Evolutionary conservation across 345 rosid species (phyloP).

Genomic region (Eucalyptus rudis): DNA sequence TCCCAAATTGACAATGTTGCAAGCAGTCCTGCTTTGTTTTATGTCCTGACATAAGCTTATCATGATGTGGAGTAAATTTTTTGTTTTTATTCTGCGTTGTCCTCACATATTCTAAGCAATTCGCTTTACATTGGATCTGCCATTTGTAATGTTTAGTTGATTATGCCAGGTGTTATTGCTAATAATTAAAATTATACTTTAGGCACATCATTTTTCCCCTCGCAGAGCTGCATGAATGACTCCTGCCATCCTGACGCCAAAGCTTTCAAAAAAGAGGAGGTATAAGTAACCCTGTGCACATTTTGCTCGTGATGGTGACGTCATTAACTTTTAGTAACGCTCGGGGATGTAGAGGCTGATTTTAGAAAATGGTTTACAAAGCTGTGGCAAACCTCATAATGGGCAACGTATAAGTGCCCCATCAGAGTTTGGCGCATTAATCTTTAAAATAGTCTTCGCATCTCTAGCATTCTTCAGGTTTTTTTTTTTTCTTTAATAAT

Average conservation of each 20-base stretch:
- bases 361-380: not conserved
- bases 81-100: not conserved
- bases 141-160: not conserved
- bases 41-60: not conserved
- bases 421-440: not conserved
- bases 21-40: not conserved
- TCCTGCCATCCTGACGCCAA: slow-evolving; percentile 80
- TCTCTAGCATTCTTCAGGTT: not conserved
- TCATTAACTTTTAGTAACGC: not conserved
- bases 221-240: slow-evolving; percentile 86
- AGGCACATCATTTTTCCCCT: slow-evolving; percentile 85
- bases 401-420: not conserved
- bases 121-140: not conserved
- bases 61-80: not conserved
- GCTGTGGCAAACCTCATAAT: not conserved
- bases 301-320: not conserved
- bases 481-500: not conserved
- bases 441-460: not conserved
- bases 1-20: not conserved
- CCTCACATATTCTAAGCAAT: not conserved
- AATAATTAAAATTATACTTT: not conserved
- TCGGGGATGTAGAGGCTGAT: not conserved
- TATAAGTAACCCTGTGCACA: not conserved
- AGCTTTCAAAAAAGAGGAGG: slow-evolving; percentile 95
- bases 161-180: not conserved